A percentile compares a stretch with the other conserved stretches of the same genome.
Evolutionary conservation across 345 rosid genomes (phyloP).

Genomic region (Sisymbrium irio): DNA sequence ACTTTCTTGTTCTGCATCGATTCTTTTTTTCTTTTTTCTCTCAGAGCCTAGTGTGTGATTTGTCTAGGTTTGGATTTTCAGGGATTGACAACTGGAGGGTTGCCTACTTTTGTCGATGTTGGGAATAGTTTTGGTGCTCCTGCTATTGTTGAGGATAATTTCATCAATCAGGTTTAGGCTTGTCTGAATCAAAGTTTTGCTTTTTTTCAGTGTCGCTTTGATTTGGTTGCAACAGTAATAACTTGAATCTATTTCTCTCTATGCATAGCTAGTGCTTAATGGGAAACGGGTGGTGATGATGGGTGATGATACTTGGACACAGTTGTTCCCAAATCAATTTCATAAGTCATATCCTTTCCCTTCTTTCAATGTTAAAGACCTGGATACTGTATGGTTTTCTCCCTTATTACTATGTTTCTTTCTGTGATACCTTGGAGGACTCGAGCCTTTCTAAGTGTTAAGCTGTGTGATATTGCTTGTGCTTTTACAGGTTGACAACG

Average conservation of each 20-base stretch:
- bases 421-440: neutral
- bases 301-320: slow-evolving; percentile 97
- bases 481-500: slow-evolving; percentile 71
- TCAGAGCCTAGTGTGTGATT: too few relatives aligned
- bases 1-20: neutral
- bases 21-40: neutral
- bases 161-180: slow-evolving; percentile 62
- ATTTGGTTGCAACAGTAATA: neutral
- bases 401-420: neutral
- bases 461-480: neutral
- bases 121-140: slow-evolving; percentile 97
- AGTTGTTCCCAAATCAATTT: slow-evolving; percentile 86
- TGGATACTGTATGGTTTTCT: slow-evolving; percentile 58
- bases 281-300: slow-evolving; percentile 89
- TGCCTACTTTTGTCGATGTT: slow-evolving; percentile 91
- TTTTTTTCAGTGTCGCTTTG: neutral
- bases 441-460: neutral
- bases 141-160: slow-evolving; percentile 85
- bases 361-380: slow-evolving; percentile 91
- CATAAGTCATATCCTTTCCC: slow-evolving; percentile 84
- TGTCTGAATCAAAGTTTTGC: neutral
- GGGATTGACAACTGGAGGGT: slow-evolving; percentile 95
- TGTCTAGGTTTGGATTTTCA: slow-evolving; percentile 20
- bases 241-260: slow-evolving; percentile 2
- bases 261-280: slow-evolving; percentile 58